Base-by-base conservation (phyloP, 1,284 basidiomycete species). In the Naganishia liquefaciens region DNA sequence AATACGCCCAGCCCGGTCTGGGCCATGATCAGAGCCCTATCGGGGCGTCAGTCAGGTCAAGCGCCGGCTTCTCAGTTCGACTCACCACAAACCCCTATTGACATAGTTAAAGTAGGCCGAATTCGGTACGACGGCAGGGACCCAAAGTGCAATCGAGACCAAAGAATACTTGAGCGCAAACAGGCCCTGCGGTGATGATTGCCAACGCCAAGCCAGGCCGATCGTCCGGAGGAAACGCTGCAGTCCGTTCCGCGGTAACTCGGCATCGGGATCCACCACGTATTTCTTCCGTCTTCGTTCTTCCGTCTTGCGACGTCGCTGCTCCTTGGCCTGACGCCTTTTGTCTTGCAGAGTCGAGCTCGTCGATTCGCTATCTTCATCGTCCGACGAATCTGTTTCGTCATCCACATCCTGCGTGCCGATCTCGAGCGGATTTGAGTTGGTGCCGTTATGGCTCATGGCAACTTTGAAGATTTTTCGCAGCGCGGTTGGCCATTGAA, bases 11-110 rank as follows among this genome's bases (percentile, higher is more conserved):
- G 69, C 1, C 84, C 84, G 0, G 84, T 86, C 70, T 88, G 86
- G 0, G 84, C 82, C 85, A 87, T 88, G 72, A 87, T 86, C 63
- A 87, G 74, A 2, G 85, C 86, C 86, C 86, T 81, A 73, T 86
- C 64, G 77, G 74, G 67, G 77, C 82, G 17, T 25, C 28, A 46
- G 23, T 23, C 23, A 19, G n/a, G 43, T 46, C 43, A 33, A 33
- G 17, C 6, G 37, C 9, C 4, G n/a, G 3, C 19, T 7, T 11
- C 9, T 11, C 9, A 11, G 11, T 40, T 21, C 23, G 5, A n/a
- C 46, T 60, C 46, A 60, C 57, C 57, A 60, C 11, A 60, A 23
- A 50, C 57, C 57, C 37, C 57, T 46, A 37, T 68, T 65, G 0
- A 60, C 40, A 33, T 68, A 68, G 33, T 46, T 58, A 82, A 85